Evolutionary conservation across 345 rosid species (phyloP).

Genomic region (Atalantia buxifolia): DNA sequence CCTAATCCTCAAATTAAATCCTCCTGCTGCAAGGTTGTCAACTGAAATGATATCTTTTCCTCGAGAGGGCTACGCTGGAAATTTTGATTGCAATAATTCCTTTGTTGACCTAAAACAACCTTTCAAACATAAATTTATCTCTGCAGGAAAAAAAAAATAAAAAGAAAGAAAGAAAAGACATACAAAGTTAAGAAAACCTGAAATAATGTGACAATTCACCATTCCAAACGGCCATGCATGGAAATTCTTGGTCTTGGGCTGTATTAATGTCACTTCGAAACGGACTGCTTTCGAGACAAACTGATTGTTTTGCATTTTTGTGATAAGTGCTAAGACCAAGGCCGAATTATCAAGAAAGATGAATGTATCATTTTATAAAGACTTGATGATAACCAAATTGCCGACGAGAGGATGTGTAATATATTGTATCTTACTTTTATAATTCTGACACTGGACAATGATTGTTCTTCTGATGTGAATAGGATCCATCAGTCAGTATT

Average conservation of each 20-base stretch:
- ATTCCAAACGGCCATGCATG: not conserved
- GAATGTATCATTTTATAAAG: not conserved
- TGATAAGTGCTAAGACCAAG: not conserved
- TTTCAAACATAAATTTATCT: not conserved
- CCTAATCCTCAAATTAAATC: not conserved
- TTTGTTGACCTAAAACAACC: not conserved
- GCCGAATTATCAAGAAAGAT: not conserved
- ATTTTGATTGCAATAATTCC: not conserved
- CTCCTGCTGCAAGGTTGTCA: not conserved
- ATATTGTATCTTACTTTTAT: not conserved
- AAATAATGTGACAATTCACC: not conserved
- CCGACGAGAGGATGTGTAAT: not conserved
- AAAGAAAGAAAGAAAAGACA: not conserved
- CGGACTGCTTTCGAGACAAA: not conserved
- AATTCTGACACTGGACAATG: not conserved
- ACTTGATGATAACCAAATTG: not conserved
- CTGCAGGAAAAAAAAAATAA: not conserved
- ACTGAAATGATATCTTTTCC: not conserved
- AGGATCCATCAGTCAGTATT: too few species aligned
- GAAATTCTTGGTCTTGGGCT: not conserved
- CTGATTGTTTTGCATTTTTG: not conserved
- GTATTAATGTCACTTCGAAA: not conserved
- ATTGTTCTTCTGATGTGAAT: not conserved
- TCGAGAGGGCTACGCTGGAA: not conserved
- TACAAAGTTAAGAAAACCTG: not conserved